Base-by-base conservation (phyloP, 176 grass and related monocot genomes). In the Avena eriantha region DNA sequence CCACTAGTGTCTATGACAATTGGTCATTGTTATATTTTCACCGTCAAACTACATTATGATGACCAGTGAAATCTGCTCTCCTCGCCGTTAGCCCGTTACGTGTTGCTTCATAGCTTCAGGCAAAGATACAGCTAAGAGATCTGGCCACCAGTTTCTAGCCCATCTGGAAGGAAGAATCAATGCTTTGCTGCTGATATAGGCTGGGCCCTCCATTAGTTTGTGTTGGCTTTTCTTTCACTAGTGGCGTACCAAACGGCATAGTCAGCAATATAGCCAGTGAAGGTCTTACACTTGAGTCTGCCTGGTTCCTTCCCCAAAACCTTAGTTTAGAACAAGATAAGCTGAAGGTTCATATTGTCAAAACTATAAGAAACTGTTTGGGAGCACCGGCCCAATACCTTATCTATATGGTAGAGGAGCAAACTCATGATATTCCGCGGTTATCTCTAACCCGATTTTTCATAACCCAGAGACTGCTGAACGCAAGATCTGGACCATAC, bases 1-100 rank as follows among this genome's bases (percentile, higher is more conserved):
- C 16, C 64, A 64, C 68, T 24, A 65, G n/a, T 58, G 56, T 80
- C 57, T 64, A 75, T 67, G 35, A 36, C 13, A 51, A 80, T 75
- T 75, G 47, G 34, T 47, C 67, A 4, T 60, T 50, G 54, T 60
- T 70, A 54, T 15, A 18, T 41, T 60, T 68, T 80, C 60, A 1
- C 60, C 33, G 66, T 46, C 73, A 82, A 86, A 80, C 54, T 57
- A 39, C 73, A 87, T 48, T 79, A 73, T 72, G 80, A 87, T 65
- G 46, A 66, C 35, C 24, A 47, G 89, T 86, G 67, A 91, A 87
- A 84, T 91, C 36, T 84, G 68, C 89, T 80, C 11, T 57, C 89
- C 29, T 29, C 29, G 29, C 29, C 29, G 29, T 29, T 29, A 29
- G 29, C 29, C 29, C 80, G 67, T 35, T 83, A n/a, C 70, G 29